A percentile compares a stretch with the other conserved stretches of the same genome.
Conservation (phyloP, 257 asterid genomes). For the Capsicum rhomboideum region DNA sequence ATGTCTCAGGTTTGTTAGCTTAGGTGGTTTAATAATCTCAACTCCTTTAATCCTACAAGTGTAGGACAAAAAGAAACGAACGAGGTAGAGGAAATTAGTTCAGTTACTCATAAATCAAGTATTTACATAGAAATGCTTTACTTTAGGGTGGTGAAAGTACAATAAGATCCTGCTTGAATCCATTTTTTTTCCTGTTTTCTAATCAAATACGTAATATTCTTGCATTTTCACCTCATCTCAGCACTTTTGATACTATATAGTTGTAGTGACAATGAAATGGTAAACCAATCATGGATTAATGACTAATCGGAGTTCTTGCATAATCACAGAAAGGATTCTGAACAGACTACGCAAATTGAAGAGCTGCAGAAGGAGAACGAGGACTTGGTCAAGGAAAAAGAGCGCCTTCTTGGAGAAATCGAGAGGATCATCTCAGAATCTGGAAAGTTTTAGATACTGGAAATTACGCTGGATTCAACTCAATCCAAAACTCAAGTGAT, state of each 20-base stretch:
- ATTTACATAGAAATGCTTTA: too few species aligned
- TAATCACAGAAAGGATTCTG: conserved; percentile 73
- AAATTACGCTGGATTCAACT: neutral
- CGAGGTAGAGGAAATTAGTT: neutral
- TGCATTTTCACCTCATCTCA: neutral
- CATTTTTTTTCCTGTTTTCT: neutral
- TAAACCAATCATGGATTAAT: neutral
- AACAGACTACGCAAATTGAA: conserved; percentile 84
- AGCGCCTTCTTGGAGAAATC: conserved; percentile 69
- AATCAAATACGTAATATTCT: neutral
- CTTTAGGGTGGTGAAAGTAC: too few species aligned
- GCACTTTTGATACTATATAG: neutral
- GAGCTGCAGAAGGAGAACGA: conserved; percentile 70
- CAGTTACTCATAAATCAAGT: neutral
- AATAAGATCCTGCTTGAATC: neutral
- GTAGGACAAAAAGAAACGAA: neutral
- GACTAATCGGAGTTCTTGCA: neutral
- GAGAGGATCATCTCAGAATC: conserved; percentile 62
- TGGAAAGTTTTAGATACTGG: neutral
- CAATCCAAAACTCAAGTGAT: neutral
- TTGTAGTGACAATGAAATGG: neutral
- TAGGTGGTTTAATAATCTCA: neutral
- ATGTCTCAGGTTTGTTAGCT: neutral
- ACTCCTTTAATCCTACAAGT: neutral
- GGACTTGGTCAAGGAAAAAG: conserved; percentile 59